Base-by-base conservation (phyloP, 2,329 filamentous ascomycete species). In the Lecanicillium sp. region DNA sequence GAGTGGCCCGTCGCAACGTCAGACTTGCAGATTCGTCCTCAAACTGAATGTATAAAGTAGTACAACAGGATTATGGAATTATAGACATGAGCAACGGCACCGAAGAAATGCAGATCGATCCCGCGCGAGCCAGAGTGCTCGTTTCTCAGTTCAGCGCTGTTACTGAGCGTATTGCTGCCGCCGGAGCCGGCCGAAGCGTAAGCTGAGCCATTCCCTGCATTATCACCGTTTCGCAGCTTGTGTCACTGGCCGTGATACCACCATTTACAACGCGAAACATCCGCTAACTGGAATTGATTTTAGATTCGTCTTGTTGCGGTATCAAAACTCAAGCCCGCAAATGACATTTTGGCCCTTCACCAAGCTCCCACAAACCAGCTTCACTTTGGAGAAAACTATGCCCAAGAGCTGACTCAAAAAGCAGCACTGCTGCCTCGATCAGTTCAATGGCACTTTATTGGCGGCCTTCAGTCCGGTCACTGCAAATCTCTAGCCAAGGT, bases 301-400 rank as follows among this genome's bases (percentile, higher is more conserved):
- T 49, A 86, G 80, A 75, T 90, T 46, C 82, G 92, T 33, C 74
- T 98, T 29, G 88, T 98, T 30, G 90, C 92, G 19, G 92, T 98
- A 35, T 95, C 89, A 29, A 98, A 98, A 63, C 73, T 95, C 48
- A 96, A 98, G 65, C 90, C 92, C 12, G 86, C 81, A 43, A 85
- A 85, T 52, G 92, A 98, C 59, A 84, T 98, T 52, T 71, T 94
- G 40, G 83, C 88, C 20, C 75, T 98, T 1, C 83, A 94, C 64
- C 70, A 75, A 51, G 61, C 69, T 0, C 68, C 72, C 1, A 59
- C 65, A 20, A 60, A 65, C 1, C 85, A 89, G 39, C 50, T 70
- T 14, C 86, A 98, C 64, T 96, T 96, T 59, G 92, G 92, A 51
- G 92, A 98, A 65, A 98, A 98, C 68, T 98, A 98, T 65, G 73